phyloP scores from a whole-genome alignment of 441 rosid genomes.

The Breynia disticha region DNA sequence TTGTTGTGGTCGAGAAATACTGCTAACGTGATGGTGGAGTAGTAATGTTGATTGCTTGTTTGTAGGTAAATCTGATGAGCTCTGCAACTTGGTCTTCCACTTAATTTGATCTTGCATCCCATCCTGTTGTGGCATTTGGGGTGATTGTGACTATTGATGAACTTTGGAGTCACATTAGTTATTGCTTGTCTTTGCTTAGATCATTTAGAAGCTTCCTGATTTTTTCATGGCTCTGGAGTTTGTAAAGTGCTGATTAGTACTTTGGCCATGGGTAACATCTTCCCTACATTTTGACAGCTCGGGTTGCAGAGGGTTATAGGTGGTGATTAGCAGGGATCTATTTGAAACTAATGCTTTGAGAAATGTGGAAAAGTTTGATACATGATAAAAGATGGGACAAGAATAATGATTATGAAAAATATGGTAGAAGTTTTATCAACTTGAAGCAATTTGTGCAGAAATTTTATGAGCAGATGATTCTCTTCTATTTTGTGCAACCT shows the following conservation, averaged over 20 bases:
- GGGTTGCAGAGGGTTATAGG: too few species aligned
- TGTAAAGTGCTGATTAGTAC: neutral
- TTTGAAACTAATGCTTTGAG: constrained; percentile 11
- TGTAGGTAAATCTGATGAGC: constrained; percentile 41
- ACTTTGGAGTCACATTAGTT: constrained; percentile 15
- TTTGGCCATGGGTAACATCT: too few species aligned
- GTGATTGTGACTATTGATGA: constrained; percentile 21
- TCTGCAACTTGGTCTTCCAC: constrained; percentile 27
- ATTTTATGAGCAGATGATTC: neutral
- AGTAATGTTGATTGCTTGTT: neutral
- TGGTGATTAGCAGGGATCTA: too few species aligned
- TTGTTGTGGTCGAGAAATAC: too few species aligned
- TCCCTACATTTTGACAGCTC: too few species aligned
- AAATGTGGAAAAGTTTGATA: constrained; percentile 1
- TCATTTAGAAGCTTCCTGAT: neutral
- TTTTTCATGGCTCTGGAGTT: constrained; percentile 5
- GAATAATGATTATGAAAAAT: neutral
- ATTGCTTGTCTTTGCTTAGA: constrained; percentile 9
- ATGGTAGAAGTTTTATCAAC: constrained; percentile 1
- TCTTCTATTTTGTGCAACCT: constrained; percentile 1
- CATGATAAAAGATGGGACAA: constrained; percentile 2
- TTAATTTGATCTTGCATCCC: constrained; percentile 22
- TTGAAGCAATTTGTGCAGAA: constrained; percentile 5
- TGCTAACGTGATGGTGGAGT: neutral
- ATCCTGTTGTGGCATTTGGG: constrained; percentile 21